Evolutionary conservation across 1,139 yeast genomes (phyloP).

Genomic region (Magnusiomyces fungicola): DNA sequence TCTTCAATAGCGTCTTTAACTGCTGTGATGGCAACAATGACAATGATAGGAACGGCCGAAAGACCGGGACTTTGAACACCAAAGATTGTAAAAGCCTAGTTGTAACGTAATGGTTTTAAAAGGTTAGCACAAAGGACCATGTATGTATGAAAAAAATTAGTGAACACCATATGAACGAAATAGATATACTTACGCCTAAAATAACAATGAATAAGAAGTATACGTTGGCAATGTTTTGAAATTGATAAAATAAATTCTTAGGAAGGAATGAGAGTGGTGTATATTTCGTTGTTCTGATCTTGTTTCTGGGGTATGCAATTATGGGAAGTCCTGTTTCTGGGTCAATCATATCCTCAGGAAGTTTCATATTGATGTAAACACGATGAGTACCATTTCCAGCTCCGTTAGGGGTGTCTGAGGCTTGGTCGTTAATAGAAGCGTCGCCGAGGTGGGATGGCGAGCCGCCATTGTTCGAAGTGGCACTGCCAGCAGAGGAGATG

Average conservation of each 20-base stretch:
- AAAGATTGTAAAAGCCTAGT: conserved; percentile 60
- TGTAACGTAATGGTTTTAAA: conserved; percentile 4
- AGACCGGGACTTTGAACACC: conserved; percentile 89
- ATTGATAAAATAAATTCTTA: conserved; percentile 62
- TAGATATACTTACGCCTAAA: conserved; percentile 39
- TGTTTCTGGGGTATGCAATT: conserved; percentile 65
- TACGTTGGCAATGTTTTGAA: conserved; percentile 69
- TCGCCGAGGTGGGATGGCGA: not conserved
- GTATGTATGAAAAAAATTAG: conserved; percentile 7
- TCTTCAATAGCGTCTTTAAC: conserved; percentile 93
- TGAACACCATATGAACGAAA: conserved; percentile 1
- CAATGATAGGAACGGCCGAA: conserved; percentile 90
- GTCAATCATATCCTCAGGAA: conserved; percentile 59
- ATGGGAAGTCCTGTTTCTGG: conserved; percentile 53
- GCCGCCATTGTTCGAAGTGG: no score
- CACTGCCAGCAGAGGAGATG: not conserved
- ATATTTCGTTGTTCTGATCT: conserved; percentile 91
- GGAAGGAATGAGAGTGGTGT: conserved; percentile 85
- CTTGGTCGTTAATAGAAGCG: conserved; percentile 1
- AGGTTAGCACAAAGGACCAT: not conserved
- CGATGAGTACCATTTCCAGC: conserved; percentile 7
- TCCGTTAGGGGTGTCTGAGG: conserved; percentile 2
- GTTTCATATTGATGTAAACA: conserved; percentile 57
- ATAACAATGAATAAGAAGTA: conserved; percentile 68
- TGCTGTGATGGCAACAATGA: conserved; percentile 82